Evolutionary conservation across 208 protist species (phyloP).

Genomic region (Novymonas esmeraldas): DNA sequence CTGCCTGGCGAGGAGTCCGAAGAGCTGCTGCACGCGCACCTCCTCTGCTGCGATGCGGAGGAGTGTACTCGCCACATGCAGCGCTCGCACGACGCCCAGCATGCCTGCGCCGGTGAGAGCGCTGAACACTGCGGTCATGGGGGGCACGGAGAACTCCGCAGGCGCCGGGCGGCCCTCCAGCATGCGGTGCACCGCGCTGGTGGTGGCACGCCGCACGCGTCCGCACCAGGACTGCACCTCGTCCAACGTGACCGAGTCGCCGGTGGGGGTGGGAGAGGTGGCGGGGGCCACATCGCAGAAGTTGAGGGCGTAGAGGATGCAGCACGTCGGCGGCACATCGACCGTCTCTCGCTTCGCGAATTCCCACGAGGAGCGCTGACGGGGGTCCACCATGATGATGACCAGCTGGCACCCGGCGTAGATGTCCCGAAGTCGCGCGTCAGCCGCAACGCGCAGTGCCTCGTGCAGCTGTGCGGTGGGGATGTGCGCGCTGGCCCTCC

Average conservation of each 20-base stretch:
- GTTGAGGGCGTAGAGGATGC: constrained; percentile 75
- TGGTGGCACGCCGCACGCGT: constrained; percentile 42
- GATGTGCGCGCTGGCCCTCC: constrained; percentile 2
- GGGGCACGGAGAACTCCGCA: constrained; percentile 39
- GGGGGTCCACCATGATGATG: constrained; percentile 74
- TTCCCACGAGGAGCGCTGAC: constrained; percentile 51
- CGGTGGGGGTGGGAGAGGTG: too few relatives aligned
- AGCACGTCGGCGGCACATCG: constrained; percentile 57
- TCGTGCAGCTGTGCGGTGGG: constrained; percentile 33
- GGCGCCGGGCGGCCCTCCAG: constrained; percentile 48
- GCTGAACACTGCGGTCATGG: constrained; percentile 58
- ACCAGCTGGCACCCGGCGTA: constrained; percentile 68
- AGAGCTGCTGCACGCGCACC: constrained; percentile 33
- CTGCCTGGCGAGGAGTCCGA: constrained; percentile 25
- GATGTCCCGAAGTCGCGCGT: constrained; percentile 59
- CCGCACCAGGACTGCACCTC: constrained; percentile 57
- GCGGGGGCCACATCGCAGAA: constrained; percentile 23
- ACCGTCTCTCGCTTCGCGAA: constrained; percentile 64
- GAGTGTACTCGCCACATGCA: constrained; percentile 69
- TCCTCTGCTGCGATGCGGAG: constrained; percentile 54
- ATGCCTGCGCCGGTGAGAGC: constrained; percentile 54
- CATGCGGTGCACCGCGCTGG: constrained; percentile 46
- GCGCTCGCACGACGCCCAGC: constrained; percentile 37
- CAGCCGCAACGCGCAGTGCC: constrained; percentile 30
- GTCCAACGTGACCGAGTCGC: constrained; percentile 34